These are phyloP conservation scores for Blastocystis hominis DNA, from an alignment of 352 stramenopile genomes.

Conservation along the genomic window DNA sequence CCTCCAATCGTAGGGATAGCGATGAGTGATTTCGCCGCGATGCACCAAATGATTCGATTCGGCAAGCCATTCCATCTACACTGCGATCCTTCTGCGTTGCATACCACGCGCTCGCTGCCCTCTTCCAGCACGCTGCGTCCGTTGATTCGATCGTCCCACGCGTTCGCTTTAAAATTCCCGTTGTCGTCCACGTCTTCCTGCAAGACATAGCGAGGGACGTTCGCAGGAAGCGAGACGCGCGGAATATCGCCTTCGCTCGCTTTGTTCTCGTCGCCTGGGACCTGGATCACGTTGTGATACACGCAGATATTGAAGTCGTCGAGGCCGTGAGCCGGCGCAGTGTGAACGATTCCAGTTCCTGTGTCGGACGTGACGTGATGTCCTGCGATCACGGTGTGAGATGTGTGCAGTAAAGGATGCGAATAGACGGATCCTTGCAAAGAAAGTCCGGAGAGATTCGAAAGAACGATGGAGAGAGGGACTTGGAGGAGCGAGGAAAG, in stretches of 20 bases:
- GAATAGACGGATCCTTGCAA: not conserved
- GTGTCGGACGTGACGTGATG: conserved; percentile 93
- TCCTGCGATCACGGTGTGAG: conserved; percentile 73
- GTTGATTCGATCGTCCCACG: conserved; percentile 67
- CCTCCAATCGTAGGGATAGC: conserved; percentile 85
- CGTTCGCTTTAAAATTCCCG: not conserved
- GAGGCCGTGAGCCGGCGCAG: conserved; percentile 87
- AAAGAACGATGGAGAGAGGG: not conserved
- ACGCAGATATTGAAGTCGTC: conserved; percentile 77
- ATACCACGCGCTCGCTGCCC: conserved; percentile 81
- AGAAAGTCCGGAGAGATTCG: not conserved
- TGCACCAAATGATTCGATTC: not conserved
- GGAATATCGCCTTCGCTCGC: not conserved
- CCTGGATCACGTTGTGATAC: conserved; percentile 18
- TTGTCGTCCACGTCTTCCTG: conserved; percentile 6
- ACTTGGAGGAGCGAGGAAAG: not conserved
- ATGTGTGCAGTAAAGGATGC: conserved; percentile 36
- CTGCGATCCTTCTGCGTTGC: conserved; percentile 65
- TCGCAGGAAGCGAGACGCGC: not conserved
- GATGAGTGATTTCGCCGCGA: conserved; percentile 14
- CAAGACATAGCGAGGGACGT: not conserved
- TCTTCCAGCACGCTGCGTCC: conserved; percentile 79
- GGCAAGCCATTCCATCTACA: not conserved
- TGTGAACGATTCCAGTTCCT: conserved; percentile 95
- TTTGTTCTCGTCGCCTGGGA: not conserved